A percentile compares a stretch with the other conserved stretches of the same genome.
phyloP scores from a whole-genome alignment of 257 asterid genomes.

The Petrea volubilis region DNA sequence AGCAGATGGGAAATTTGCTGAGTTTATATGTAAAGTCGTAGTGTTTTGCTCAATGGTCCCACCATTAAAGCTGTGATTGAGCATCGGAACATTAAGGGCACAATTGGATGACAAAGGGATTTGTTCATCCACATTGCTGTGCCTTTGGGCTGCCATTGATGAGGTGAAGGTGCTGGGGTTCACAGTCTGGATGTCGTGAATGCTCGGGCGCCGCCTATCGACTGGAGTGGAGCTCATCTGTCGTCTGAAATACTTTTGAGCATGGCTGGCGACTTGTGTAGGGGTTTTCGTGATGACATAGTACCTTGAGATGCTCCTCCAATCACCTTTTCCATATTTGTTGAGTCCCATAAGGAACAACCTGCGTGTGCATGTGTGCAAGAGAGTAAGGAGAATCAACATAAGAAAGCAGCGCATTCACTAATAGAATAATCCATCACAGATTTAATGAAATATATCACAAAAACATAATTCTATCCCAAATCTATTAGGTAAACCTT shows the following conservation, averaged over 20 bases:
- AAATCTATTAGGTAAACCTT: too few relatives aligned
- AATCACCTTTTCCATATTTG: conserved; percentile 50
- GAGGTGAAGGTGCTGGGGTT: not conserved
- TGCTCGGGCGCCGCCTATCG: conserved; percentile 51
- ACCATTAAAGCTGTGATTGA: not conserved
- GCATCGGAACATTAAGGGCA: not conserved
- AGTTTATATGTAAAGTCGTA: not conserved
- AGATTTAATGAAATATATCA: too few relatives aligned
- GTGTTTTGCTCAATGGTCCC: not conserved
- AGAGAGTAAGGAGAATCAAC: not conserved
- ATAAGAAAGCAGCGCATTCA: too few relatives aligned
- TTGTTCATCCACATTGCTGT: not conserved
- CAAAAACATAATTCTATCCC: too few relatives aligned
- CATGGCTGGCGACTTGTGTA: conserved; percentile 57
- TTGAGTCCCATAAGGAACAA: conserved; percentile 46
- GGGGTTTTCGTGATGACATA: conserved; percentile 41
- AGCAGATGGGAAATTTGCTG: not conserved
- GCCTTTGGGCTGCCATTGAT: not conserved
- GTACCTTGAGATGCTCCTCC: conserved; percentile 53
- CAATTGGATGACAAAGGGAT: not conserved
- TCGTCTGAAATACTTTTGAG: conserved; percentile 47
- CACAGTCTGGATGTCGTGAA: conserved; percentile 43
- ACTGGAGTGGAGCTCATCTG: conserved; percentile 30
- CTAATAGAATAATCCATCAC: too few relatives aligned
- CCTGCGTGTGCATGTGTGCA: conserved; percentile 10